These are phyloP conservation scores for Filobasidium floriforme DNA, from an alignment of 768 basidiomycete genomes.

Conservation along the genomic window DNA sequence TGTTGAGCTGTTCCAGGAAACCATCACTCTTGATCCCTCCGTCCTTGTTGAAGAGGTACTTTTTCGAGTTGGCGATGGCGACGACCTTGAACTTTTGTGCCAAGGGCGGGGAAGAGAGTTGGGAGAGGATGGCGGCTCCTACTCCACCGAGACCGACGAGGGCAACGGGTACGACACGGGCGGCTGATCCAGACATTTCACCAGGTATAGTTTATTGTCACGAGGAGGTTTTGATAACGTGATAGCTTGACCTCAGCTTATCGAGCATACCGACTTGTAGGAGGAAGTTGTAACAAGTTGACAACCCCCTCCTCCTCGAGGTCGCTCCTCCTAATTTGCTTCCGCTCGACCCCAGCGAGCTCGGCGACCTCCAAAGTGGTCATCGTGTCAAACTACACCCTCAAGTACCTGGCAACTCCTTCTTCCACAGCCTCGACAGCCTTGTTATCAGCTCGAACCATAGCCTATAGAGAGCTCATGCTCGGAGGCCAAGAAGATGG, in stretches of 20 bases:
- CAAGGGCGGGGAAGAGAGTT: conserved; percentile 62
- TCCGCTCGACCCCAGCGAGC: no score
- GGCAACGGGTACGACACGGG: conserved; percentile 52
- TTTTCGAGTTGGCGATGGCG: conserved; percentile 48
- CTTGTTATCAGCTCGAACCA: no score
- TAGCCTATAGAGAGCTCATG: background rate
- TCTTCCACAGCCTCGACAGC: no score
- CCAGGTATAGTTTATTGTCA: background rate
- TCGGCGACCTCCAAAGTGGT: no score
- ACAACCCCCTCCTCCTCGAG: no score
- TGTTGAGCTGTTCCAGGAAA: conserved; percentile 34
- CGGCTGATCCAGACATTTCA: background rate
- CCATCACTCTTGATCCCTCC: conserved; percentile 18
- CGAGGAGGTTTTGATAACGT: no score
- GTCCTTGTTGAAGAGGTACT: conserved; percentile 33
- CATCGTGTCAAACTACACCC: no score
- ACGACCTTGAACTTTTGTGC: conserved; percentile 45
- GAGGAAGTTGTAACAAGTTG: no score
- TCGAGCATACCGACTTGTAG: no score
- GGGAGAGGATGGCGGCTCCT: conserved; percentile 74
- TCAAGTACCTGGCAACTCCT: no score
- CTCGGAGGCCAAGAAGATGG: background rate
- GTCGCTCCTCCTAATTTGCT: no score
- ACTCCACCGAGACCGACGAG: conserved; percentile 89
- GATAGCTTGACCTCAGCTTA: no score